Evolutionary conservation across 2,329 filamentous ascomycete species (phyloP), one percentile per base, ranked within the genome.

Genomic region (Fusarium sp.): DNA sequence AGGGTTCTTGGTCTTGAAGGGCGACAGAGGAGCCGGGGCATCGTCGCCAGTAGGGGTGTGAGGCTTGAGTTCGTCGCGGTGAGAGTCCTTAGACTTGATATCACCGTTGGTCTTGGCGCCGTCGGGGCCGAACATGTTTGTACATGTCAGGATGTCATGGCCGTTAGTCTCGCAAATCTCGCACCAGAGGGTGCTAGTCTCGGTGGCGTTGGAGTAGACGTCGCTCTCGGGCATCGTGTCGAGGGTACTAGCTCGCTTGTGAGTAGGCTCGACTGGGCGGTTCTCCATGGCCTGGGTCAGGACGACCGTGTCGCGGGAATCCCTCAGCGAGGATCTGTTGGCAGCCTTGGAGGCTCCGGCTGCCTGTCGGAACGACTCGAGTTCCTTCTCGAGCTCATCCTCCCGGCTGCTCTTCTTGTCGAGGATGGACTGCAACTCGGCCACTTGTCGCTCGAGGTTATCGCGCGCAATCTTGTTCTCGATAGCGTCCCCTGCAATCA

Each of bases 111-210:
- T 75, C 76, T 83, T 83, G 60, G 75, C 75, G 36, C 81, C 80
- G 29, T 84, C 84, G 9, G 85, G 80, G 3, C 88, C 91, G 81
- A 94, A 96, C 92, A 98, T 96, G 81, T 94, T 96, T 62, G 93
- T 95, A 87, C 96, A 98, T 24, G 94, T 97, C 65, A 98, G 86
- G 69, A 98, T 98, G 78, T 98, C 96, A 80, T 98, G 96, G 17
- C 96, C 95, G 55, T 90, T 89, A 36, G 93, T 94, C 84, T 98
- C 95, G 84, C 96, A 98, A 71, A 98, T 96, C 84, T 98, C 96
- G 83, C 96, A 98, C 93, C 94, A 97, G 71, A 95, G 88, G 17
- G 88, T 90, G 80, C 91, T 93, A 77, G 88, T 91, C 80, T 95
- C 93, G 42, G 92, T 94, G 24, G 90, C 88, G 31, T 89, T 90